Base-by-base conservation (phyloP, 2,329 filamentous ascomycete genomes). In the Aureobasidium musti region DNA sequence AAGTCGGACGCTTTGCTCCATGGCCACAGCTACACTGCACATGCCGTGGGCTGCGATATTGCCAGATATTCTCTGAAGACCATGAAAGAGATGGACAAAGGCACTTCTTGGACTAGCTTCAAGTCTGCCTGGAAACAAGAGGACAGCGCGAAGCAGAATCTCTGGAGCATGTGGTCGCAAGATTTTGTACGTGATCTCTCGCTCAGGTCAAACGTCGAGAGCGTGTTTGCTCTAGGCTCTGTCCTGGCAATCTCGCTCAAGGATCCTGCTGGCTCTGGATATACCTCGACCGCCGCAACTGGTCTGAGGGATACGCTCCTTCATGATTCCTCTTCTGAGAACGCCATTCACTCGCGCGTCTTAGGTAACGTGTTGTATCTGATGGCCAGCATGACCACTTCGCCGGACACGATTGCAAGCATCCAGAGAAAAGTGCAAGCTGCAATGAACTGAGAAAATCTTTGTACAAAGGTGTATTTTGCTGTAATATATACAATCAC, bases 21-120 rank as follows among this genome's bases (percentile, higher is more conserved):
- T 71, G 91, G 91, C 0, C 91, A 96, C 74, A 94, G 90, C 75
- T 96, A 96, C 77, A 96, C 91, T 0, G 91, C 91, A 0, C 91
- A 96, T 75, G 84, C 92, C 0, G 84, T 95, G 1, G 92, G 91
- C 0, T 96, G 91, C 71, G 86, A 89, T 52, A 90, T 96, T 0
- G 92, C 89, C 0, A 81, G 89, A n/a, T 85, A 86, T 60, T 88
- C 87, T 0, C 75, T 96, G 10, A 74, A 77, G 10, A 81, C 82
- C 45, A 85, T 94, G 82, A 75, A 80, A 52, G 72, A 77, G 0
- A 84, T 92, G 80, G 86, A 90, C 3, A 71, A 71, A 0, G 72
- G 74, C 0, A 85, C 84, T 0, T 77, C 78, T 0, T 92, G 89
- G 89, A 76, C 83, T 67, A 79, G 71, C 68, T 87, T 83, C 66